Percentiles rank a stretch among this genome's conserved stretches.
Conservation (phyloP, 1,139 yeast species). For the Taphrina betulina region DNA sequence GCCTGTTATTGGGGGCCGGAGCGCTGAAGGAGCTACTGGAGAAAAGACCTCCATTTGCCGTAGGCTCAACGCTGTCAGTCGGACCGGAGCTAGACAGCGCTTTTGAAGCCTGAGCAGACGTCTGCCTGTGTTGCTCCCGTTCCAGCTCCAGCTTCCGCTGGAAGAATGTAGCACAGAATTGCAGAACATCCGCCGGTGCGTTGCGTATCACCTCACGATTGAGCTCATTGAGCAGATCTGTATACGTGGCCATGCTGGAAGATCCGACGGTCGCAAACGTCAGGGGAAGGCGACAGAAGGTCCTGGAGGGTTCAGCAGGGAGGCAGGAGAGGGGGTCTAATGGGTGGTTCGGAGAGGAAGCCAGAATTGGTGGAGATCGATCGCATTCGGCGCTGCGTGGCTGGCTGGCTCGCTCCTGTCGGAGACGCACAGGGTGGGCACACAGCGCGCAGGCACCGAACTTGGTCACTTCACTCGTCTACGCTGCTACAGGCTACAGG, state of each 20-base stretch:
- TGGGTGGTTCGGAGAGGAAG: no score
- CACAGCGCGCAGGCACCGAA: no score
- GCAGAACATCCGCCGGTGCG: constrained; percentile 66
- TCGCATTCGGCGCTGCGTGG: no score
- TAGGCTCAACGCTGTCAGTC: constrained; percentile 66
- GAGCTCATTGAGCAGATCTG: constrained; percentile 60
- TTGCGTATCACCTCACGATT: constrained; percentile 61
- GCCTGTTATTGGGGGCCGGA: background rate
- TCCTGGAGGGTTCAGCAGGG: no score
- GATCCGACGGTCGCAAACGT: no score
- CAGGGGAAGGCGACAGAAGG: no score
- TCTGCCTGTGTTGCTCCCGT: constrained; percentile 56
- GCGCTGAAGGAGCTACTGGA: constrained; percentile 2
- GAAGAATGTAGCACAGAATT: constrained; percentile 71
- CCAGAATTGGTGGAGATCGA: no score
- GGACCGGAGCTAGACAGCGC: constrained; percentile 44
- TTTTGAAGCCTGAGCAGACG: constrained; percentile 4
- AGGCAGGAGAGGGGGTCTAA: no score
- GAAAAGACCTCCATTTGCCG: constrained; percentile 7
- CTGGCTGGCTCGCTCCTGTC: no score
- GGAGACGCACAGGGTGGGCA: no score
- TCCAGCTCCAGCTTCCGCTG: constrained; percentile 60
- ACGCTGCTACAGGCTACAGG: no score
- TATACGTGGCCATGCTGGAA: constrained; percentile 47
- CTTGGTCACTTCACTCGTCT: no score